Percentiles rank a stretch among this genome's conserved stretches.
phyloP scores from a whole-genome alignment of 2,329 filamentous ascomycete species.

The Simplicillium sp. region DNA sequence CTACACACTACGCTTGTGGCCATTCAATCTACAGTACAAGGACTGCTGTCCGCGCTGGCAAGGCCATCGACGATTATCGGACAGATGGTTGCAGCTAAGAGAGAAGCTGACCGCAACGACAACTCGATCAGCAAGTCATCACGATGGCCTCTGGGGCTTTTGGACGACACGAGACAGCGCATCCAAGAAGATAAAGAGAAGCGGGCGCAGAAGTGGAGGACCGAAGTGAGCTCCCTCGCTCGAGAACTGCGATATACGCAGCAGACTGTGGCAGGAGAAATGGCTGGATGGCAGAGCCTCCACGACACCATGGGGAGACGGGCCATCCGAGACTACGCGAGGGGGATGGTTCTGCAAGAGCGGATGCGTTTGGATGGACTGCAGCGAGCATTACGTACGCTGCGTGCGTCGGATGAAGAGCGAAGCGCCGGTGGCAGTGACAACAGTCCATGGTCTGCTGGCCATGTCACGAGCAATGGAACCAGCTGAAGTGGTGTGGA shows the following conservation, averaged over 20 bases:
- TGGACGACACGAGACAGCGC: slow-evolving; percentile 80
- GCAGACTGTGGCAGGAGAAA: slow-evolving; percentile 81
- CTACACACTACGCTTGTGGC: slow-evolving; percentile 72
- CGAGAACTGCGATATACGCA: slow-evolving; percentile 85
- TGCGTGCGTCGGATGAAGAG: slow-evolving; percentile 21
- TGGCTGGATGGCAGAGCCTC: slow-evolving; percentile 90
- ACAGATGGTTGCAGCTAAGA: slow-evolving; percentile 64
- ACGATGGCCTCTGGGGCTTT: slow-evolving; percentile 69
- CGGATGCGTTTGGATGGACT: slow-evolving; percentile 71
- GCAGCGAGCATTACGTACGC: slow-evolving; percentile 63
- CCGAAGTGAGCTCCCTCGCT: slow-evolving; percentile 65
- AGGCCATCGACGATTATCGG: slow-evolving; percentile 71
- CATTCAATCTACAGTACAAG: slow-evolving; percentile 74
- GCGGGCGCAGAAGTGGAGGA: slow-evolving; percentile 59
- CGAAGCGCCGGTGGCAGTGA: background rate
- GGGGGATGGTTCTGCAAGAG: slow-evolving; percentile 71
- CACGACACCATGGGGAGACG: slow-evolving; percentile 67
- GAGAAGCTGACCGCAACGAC: slow-evolving; percentile 68
- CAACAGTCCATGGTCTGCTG: background rate
- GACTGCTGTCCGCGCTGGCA: slow-evolving; percentile 69
- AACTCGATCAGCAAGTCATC: slow-evolving; percentile 65
- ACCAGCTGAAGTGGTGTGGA: slow-evolving; percentile 3
- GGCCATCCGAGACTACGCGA: slow-evolving; percentile 68
- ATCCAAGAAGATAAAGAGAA: slow-evolving; percentile 78
- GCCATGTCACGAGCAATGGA: slow-evolving; percentile 16